A percentile compares a stretch with the other conserved stretches of the same genome.
Evolutionary conservation across 139 green algal species (phyloP).

Genomic region (Chlorella sp.): DNA sequence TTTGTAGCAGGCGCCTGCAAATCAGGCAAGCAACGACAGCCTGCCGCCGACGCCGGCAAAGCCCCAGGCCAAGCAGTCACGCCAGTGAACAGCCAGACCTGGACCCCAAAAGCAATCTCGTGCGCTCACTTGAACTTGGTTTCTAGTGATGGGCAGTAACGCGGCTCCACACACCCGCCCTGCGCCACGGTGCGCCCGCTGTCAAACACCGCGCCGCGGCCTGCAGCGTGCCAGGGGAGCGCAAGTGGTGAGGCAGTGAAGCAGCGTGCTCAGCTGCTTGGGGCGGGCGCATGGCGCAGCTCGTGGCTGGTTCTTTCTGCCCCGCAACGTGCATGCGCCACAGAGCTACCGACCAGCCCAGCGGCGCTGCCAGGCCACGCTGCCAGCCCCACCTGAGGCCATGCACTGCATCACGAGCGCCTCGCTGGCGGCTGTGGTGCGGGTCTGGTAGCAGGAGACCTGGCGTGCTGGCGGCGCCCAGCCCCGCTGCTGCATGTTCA

Average conservation of each 20-base stretch:
- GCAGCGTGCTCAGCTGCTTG: too few relatives aligned
- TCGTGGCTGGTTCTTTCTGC: neutral
- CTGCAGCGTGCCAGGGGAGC: neutral
- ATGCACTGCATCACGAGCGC: constrained; percentile 49
- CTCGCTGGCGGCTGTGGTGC: constrained; percentile 62
- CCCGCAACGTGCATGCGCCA: too few relatives aligned
- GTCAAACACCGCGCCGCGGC: constrained; percentile 42
- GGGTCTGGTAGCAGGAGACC: constrained; percentile 53
- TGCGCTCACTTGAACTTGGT: constrained; percentile 60
- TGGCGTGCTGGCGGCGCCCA: constrained; percentile 48
- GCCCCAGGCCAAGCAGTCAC: too few relatives aligned
- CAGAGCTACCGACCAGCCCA: too few relatives aligned
- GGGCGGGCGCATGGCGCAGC: neutral
- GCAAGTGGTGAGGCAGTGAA: too few relatives aligned
- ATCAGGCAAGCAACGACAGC: too few relatives aligned
- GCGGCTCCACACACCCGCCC: constrained; percentile 56
- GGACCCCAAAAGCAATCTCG: too few relatives aligned
- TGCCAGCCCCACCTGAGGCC: constrained; percentile 4
- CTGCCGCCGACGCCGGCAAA: too few relatives aligned
- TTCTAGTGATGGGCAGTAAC: constrained; percentile 71
- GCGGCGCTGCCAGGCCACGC: neutral
- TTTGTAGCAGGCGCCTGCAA: too few relatives aligned
- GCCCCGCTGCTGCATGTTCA: constrained; percentile 40
- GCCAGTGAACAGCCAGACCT: too few relatives aligned
- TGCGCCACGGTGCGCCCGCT: constrained; percentile 27